Evolutionary conservation across 257 asterid genomes (phyloP).

Genomic region (Nicotiana noctiflora): DNA sequence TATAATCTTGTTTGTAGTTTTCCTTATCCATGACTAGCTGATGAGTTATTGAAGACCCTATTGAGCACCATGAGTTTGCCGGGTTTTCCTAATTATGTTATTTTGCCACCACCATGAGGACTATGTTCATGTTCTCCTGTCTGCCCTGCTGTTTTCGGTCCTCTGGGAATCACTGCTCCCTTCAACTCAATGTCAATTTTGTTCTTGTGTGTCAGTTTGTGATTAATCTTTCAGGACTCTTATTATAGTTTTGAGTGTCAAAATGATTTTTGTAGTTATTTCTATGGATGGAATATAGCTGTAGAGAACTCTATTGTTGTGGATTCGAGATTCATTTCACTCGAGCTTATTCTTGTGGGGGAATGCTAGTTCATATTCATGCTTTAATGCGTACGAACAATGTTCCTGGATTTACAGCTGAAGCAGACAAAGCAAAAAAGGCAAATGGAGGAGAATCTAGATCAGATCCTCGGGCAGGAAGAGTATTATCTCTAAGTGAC

Average conservation of each 20-base stretch:
- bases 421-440: slow-evolving; percentile 52
- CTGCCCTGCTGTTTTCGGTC: neutral
- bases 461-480: slow-evolving; percentile 46
- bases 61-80: neutral
- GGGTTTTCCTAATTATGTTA: neutral
- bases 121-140: neutral
- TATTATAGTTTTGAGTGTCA: neutral
- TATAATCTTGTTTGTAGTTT: neutral
- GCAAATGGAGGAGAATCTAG: slow-evolving; percentile 49
- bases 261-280: neutral
- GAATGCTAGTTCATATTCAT: neutral
- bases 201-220: neutral
- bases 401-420: slow-evolving; percentile 45
- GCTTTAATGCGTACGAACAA: slow-evolving; percentile 5
- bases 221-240: neutral
- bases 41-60: neutral
- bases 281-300: neutral
- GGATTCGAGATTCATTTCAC: neutral
- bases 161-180: neutral
- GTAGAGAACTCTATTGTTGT: neutral
- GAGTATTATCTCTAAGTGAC: slow-evolving; percentile 72
- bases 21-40: slow-evolving; percentile 4
- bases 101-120: neutral
- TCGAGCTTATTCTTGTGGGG: neutral
- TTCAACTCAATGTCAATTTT: neutral